Conservation (phyloP, 148 eudicot genomes). For the Silene conica region DNA sequence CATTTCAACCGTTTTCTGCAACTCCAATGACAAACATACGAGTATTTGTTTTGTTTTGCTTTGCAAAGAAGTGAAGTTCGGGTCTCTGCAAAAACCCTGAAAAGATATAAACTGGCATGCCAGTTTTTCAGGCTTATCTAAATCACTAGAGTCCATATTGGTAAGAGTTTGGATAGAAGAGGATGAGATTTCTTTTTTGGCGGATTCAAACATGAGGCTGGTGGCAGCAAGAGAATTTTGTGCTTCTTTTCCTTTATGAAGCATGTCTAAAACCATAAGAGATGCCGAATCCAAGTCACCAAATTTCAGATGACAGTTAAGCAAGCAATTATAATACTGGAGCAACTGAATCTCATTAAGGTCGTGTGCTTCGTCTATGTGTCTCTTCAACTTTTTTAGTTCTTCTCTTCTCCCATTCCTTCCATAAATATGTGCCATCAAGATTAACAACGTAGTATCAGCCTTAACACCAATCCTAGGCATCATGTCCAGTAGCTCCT, state of each 20-base stretch:
- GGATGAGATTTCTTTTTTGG: constrained; percentile 21
- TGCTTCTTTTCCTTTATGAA: constrained; percentile 80
- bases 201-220: constrained; percentile 41
- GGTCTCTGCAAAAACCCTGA: constrained; percentile 56
- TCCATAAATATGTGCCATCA: constrained; percentile 81
- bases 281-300: constrained; percentile 81
- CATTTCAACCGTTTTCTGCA: constrained; percentile 59
- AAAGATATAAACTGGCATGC: constrained; percentile 35
- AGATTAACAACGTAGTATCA: constrained; percentile 58
- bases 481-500: constrained; percentile 86
- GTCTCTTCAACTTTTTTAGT: constrained; percentile 73
- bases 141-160: constrained; percentile 22
- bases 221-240: constrained; percentile 66
- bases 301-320: constrained; percentile 74
- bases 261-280: constrained; percentile 83
- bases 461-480: constrained; percentile 74
- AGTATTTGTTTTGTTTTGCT: constrained; percentile 54
- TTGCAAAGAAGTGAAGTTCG: constrained; percentile 55
- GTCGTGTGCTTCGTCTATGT: constrained; percentile 67
- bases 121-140: constrained; percentile 17
- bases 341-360: constrained; percentile 62
- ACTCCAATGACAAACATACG: constrained; percentile 36
- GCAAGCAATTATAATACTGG: constrained; percentile 75
- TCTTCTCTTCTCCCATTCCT: constrained; percentile 88
- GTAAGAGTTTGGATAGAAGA: constrained; percentile 16